Evolutionary conservation across 2,329 filamentous ascomycete genomes (phyloP), one percentile per base, ranked within the genome.

Genomic region (Balansia obtecta): DNA sequence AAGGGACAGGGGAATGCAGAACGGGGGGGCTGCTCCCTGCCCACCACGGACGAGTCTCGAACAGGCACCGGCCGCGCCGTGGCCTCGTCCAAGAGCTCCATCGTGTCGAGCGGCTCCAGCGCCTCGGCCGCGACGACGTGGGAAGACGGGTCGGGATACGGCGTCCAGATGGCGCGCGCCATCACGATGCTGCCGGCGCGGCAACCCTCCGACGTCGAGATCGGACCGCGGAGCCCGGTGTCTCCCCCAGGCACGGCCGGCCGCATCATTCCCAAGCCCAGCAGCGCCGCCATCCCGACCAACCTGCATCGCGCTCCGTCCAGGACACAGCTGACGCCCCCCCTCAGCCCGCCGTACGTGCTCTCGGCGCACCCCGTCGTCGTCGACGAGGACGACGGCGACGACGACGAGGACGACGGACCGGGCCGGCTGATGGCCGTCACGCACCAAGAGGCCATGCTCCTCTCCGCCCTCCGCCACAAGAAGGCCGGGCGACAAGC

Each of bases 371-470:
- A 2, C n/a, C n/a, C n/a, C n/a, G 70, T 71, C 0, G 59, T 68
- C 9, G 63, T 10, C 27, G 27, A 27, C 8, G 5, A n/a, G n/a
- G n/a, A n/a, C n/a, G n/a, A n/a, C n/a, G n/a, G n/a, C n/a, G n/a
- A n/a, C n/a, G n/a, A n/a, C n/a, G n/a, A n/a, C n/a, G n/a, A n/a
- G n/a, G n/a, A n/a, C n/a, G 27, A 27, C 8, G 5, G 27, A 27
- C 8, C 27, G 2, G 27, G 27, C 4, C 27, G 27, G 27, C 27
- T 79, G 50, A 79, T 80, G 72, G 74, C 76, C 1, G 75, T 81
- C 16, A 80, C 76, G 0, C 70, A 68, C 4, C 76, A 80, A 53
- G 77, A 81, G 53, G 75, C 80, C 61, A 73, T 79, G 69, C 66
- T 81, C 0, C 65, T 81, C 4, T 72, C 77, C 2, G 77, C 77